phyloP scores from a whole-genome alignment of 192 early-diverging fungal species.

The Backusella circina region DNA sequence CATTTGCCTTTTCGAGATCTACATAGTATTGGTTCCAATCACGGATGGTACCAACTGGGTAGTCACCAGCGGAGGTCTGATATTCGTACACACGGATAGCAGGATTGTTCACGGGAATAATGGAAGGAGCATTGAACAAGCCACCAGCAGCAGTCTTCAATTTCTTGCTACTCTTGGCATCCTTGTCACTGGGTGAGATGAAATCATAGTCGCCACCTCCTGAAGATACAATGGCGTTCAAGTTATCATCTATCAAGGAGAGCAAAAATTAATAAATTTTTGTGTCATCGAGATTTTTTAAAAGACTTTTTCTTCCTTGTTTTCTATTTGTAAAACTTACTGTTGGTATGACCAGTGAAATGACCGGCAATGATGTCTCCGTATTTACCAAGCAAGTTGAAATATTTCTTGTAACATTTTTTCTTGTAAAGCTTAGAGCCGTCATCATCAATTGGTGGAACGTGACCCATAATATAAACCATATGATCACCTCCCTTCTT shows the following conservation, averaged over 20 bases:
- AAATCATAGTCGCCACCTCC: not conserved
- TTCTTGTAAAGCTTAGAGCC: conserved; percentile 4
- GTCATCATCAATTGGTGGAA: conserved; percentile 27
- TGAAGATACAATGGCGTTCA: conserved; percentile 15
- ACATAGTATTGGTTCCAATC: conserved; percentile 30
- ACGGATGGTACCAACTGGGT: conserved; percentile 18
- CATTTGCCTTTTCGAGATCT: conserved; percentile 21
- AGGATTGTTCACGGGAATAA: conserved; percentile 36
- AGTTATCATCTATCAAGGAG: conserved; percentile 12
- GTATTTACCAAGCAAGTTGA: conserved; percentile 31
- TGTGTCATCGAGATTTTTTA: not conserved
- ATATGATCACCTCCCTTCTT: conserved; percentile 1
- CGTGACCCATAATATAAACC: conserved; percentile 31
- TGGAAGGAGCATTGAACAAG: conserved; percentile 36
- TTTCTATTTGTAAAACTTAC: conserved; percentile 6
- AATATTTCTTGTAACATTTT: conserved; percentile 22
- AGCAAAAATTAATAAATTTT: not conserved
- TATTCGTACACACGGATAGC: conserved; percentile 35
- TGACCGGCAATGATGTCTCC: conserved; percentile 33
- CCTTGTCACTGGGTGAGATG: not conserved
- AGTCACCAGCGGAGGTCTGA: not conserved
- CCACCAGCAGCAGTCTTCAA: conserved; percentile 6
- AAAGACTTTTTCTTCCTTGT: not conserved
- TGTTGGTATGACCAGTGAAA: conserved; percentile 40
- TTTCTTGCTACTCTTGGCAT: not conserved